Percentiles rank a stretch among this genome's conserved stretches.
Conservation (phyloP, 768 basidiomycete genomes). For the Thelephora ganbajun region DNA sequence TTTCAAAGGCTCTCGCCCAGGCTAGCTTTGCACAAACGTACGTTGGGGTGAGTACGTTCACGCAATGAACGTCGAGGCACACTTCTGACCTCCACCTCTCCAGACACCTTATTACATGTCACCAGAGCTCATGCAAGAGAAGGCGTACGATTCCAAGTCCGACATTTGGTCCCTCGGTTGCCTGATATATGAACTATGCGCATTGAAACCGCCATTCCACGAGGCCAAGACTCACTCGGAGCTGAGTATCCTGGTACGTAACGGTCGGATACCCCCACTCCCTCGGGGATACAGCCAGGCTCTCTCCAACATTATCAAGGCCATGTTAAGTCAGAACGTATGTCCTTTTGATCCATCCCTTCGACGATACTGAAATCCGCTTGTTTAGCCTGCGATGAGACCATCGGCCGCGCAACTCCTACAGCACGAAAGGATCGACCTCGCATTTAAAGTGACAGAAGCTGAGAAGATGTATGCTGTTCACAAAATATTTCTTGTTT, state of each 20-base stretch:
- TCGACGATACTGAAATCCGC: neutral
- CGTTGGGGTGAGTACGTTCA: constrained; percentile 61
- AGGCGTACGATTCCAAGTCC: constrained; percentile 92
- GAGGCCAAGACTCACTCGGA: constrained; percentile 86
- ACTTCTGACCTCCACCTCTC: neutral
- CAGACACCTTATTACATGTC: constrained; percentile 99
- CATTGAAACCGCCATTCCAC: constrained; percentile 85
- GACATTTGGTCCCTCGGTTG: constrained; percentile 99
- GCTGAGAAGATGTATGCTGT: constrained; percentile 59
- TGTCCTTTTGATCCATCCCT: neutral
- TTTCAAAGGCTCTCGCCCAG: constrained; percentile 83
- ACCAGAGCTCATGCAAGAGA: constrained; percentile 94
- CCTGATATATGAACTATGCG: constrained; percentile 91
- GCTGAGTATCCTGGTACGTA: constrained; percentile 70
- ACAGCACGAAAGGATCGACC: constrained; percentile 63
- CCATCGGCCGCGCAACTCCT: constrained; percentile 72
- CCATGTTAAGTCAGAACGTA: constrained; percentile 70
- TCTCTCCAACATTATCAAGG: constrained; percentile 61
- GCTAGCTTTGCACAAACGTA: constrained; percentile 92
- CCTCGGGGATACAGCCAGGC: constrained; percentile 72
- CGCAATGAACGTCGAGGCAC: neutral
- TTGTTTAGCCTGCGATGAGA: constrained; percentile 64
- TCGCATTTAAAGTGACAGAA: constrained; percentile 59
- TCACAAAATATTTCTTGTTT: neutral
- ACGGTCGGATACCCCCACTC: constrained; percentile 83